phyloP scores from a whole-genome alignment of 331 rosid species.

The Cydonia oblonga region DNA sequence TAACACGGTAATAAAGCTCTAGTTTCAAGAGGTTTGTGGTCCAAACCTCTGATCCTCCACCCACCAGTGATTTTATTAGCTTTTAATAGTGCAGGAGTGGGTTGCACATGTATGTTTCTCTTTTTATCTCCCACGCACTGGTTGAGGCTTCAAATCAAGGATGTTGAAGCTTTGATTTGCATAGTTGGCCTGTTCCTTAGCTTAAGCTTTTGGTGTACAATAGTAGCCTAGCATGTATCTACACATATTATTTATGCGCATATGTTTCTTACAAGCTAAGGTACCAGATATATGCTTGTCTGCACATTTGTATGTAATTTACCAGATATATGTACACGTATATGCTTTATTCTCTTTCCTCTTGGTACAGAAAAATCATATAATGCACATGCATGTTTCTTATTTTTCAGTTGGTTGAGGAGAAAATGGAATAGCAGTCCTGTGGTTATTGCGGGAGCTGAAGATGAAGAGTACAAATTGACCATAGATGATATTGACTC shows the following conservation, averaged over 20 bases:
- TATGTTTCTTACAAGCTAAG: not conserved
- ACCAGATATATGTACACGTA: too few relatives aligned
- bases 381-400: slow-evolving; percentile 6
- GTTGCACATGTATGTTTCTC: too few relatives aligned
- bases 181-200: not conserved
- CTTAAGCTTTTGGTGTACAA: not conserved
- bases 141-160: too few relatives aligned
- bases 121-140: too few relatives aligned
- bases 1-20: too few relatives aligned
- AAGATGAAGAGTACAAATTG: slow-evolving; percentile 72
- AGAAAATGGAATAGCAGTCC: slow-evolving; percentile 96
- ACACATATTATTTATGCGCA: not conserved
- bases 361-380: slow-evolving; percentile 7
- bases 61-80: not conserved
- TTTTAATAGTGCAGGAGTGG: not conserved
- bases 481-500: slow-evolving; percentile 81
- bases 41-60: not conserved
- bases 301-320: not conserved
- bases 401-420: slow-evolving; percentile 75
- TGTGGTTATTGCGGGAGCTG: slow-evolving; percentile 86
- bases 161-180: too few relatives aligned
- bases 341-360: not conserved
- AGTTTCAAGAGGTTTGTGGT: too few relatives aligned
- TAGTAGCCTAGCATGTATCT: not conserved
- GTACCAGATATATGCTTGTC: not conserved